Evolutionary conservation across 2,329 filamentous ascomycete genomes (phyloP), one percentile per base, ranked within the genome.

Genomic region (Fusarium coicis): DNA sequence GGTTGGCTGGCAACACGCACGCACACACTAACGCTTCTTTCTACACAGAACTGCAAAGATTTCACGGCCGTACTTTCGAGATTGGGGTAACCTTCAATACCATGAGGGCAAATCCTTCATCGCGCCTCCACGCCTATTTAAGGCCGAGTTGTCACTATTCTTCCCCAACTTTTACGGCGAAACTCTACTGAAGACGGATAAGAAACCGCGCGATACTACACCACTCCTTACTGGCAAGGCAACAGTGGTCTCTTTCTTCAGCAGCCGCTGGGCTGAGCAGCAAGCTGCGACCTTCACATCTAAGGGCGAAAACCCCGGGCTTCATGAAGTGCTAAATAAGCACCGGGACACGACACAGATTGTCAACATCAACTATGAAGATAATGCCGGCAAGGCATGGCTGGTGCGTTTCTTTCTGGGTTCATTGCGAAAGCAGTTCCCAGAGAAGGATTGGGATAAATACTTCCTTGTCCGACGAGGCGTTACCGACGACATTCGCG

Each of bases 41-140:
- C 26, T 36, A 23, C 34, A 15, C 30, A 94, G 92, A 60, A 93
- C 93, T 49, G 88, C 89, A 74, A 91, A 94, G 81, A 92, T 97
- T 79, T 86, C 92, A 26, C 93, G 93, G 66, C 95, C 96, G 5
- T 99, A 99, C 83, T 99, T 97, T 85, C 93, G 95, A 81, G 96
- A 99, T 87, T 98, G 95, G 93, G 90, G 90, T 67, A 96, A 97
- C 83, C 89, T 98, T 82, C 87, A 87, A 58, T 88, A 92, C 74
- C 92, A 96, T 83, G 90, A 95, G 77, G 96, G 96, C 78, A 99
- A 99, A 83, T 94, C 94, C 30, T 99, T 98, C 84, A 85, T 96
- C 57, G 91, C 94, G 26, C 96, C 96, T 42, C 90, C 93, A 8
- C 88, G 92, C n/a, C 88, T 96, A 54, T 98, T 98, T 87, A 93